Percentiles rank a stretch among this genome's conserved stretches.
phyloP scores from a whole-genome alignment of 2,329 filamentous ascomycete species.

The Trichothecium roseum region DNA sequence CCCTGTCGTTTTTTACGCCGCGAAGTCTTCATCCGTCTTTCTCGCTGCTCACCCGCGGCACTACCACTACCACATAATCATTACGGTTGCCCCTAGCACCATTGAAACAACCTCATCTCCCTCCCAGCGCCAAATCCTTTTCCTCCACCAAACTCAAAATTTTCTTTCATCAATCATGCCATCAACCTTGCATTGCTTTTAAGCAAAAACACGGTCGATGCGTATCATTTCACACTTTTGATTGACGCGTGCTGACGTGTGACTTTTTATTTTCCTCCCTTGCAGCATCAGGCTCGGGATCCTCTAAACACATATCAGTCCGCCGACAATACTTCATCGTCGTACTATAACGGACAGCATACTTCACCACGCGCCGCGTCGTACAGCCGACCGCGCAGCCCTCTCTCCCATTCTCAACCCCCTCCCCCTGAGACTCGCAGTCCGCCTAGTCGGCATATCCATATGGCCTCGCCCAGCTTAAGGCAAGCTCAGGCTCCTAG shows the following conservation, averaged over 20 bases:
- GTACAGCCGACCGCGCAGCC: constrained; percentile 37
- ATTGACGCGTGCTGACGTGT: too few relatives aligned
- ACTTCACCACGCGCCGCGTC: constrained; percentile 35
- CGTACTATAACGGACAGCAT: constrained; percentile 41
- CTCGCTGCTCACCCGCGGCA: constrained; percentile 3
- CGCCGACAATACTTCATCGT: constrained; percentile 11
- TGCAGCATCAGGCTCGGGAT: background rate
- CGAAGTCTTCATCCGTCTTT: background rate
- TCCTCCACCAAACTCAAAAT: too few relatives aligned
- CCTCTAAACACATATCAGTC: too few relatives aligned
- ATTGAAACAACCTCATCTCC: too few relatives aligned
- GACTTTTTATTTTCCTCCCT: background rate
- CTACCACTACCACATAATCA: too few relatives aligned
- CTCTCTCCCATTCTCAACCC: constrained; percentile 38
- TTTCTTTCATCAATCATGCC: too few relatives aligned
- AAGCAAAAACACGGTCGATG: too few relatives aligned
- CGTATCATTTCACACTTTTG: too few relatives aligned
- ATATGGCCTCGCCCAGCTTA: constrained; percentile 37
- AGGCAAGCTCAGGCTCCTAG: constrained; percentile 30
- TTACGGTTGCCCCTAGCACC: too few relatives aligned
- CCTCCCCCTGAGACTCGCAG: constrained; percentile 31
- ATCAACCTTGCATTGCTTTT: too few relatives aligned
- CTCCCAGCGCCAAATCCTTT: too few relatives aligned
- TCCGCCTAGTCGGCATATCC: constrained; percentile 27
- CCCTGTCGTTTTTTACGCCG: constrained; percentile 7